Percentiles rank a stretch among this genome's conserved stretches.
Evolutionary conservation across 768 basidiomycete species (phyloP).

Genomic region (Myochromella boudieri): DNA sequence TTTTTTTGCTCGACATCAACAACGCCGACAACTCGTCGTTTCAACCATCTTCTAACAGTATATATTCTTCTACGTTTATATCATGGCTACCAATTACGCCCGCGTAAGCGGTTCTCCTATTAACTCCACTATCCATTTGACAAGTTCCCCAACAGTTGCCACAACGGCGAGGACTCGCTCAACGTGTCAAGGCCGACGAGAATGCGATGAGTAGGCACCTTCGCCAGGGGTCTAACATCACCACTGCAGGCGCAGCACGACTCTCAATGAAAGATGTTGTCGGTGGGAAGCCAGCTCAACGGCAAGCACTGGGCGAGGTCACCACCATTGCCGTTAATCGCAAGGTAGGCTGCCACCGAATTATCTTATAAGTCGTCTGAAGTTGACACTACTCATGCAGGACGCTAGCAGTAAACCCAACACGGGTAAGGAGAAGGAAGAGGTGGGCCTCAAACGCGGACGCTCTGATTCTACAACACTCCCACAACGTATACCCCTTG

Average conservation of each 20-base stretch:
- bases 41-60: slow-evolving; percentile 24
- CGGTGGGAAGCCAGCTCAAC: slow-evolving; percentile 54
- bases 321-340: slow-evolving; percentile 75
- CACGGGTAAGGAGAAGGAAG: slow-evolving; percentile 67
- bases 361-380: slow-evolving; percentile 1
- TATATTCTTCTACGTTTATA: slow-evolving; percentile 24
- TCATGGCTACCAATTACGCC: slow-evolving; percentile 61
- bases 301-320: slow-evolving; percentile 81
- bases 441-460: slow-evolving; percentile 60
- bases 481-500: slow-evolving; percentile 70
- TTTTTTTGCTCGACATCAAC: slow-evolving; percentile 28
- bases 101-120: slow-evolving; percentile 45
- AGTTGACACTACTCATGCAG: slow-evolving; percentile 31
- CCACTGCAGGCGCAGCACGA: slow-evolving; percentile 48
- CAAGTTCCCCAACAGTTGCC: slow-evolving; percentile 45
- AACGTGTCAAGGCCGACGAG: slow-evolving; percentile 75
- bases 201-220: slow-evolving; percentile 70
- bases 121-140: background rate
- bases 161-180: slow-evolving; percentile 63
- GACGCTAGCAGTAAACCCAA: slow-evolving; percentile 47
- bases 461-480: slow-evolving; percentile 64
- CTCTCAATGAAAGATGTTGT: slow-evolving; percentile 46
- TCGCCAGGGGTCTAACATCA: slow-evolving; percentile 57
- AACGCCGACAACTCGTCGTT: slow-evolving; percentile 14
- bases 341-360: slow-evolving; percentile 49